Base-by-base conservation (phyloP, 2,329 filamentous ascomycete species). In the Paraphoma chrysanthemicola region DNA sequence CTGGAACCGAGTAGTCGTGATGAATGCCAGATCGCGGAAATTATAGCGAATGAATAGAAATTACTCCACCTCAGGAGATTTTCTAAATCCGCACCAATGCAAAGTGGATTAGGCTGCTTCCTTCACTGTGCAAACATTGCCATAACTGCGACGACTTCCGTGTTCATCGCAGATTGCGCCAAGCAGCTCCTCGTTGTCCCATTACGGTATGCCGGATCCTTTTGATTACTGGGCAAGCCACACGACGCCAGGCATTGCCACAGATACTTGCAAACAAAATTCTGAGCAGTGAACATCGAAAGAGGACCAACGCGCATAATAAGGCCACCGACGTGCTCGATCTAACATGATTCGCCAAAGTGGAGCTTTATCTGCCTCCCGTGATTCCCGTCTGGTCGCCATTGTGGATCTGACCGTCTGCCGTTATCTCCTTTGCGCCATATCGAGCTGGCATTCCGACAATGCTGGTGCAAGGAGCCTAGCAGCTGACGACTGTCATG, bases 361-460 rank as follows among this genome's bases (percentile, higher is more conserved):
- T 48, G 51, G 59, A 61, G 59, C 45, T 56, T 55, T 36, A 36
- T 36, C 56, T 51, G 51, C 62, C 46, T 57, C 33, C 33, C 33
- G 33, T 36, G 33, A 46, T 11, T 48, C 49, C 58, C 49, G 58
- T 62, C 57, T 62, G 57, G 56, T 62, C 48, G 56, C 55, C 36
- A 57, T 60, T 2, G 64, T 69, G 63, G 59, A 68, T 64, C 60
- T 51, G 53, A 54, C 50, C 56, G 56, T 56, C 53, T 53, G 62
- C 62, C 60, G 55, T 57, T 57, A 65, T 62, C 58, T 54, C 56
- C 56, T 64, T 68, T 54, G 56, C 57, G 58, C 50, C 52, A 49
- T 54, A 61, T 49, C 50, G 47, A 53, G 59, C 56, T 52, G 53
- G 48, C 52, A 57, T 53, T 23, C 51, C 62, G 60, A 58, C 44